Evolutionary conservation across 495 filamentous ascomycete species (phyloP).

Genomic region (Aspergillus nidulans): DNA sequence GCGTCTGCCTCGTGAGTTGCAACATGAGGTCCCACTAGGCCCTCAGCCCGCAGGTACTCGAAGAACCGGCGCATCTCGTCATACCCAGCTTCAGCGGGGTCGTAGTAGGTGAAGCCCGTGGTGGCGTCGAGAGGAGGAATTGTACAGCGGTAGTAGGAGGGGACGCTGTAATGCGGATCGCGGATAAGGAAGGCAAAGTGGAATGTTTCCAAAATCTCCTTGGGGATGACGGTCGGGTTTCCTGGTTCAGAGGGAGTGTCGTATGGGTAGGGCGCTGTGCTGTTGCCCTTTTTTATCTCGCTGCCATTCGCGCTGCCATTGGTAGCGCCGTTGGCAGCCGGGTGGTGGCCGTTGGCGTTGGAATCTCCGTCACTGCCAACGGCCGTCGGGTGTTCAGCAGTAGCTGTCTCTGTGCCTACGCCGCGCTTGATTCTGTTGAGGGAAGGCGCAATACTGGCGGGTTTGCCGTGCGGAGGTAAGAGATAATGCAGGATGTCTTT

Average conservation of each 20-base stretch:
- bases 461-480: slow-evolving; percentile 65
- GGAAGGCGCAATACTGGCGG: slow-evolving; percentile 69
- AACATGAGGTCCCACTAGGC: slow-evolving; percentile 59
- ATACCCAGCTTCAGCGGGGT: slow-evolving; percentile 85
- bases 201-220: slow-evolving; percentile 62
- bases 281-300: slow-evolving; percentile 5
- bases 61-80: slow-evolving; percentile 78
- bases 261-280: slow-evolving; percentile 51
- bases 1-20: slow-evolving; percentile 41
- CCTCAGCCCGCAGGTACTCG: slow-evolving; percentile 65
- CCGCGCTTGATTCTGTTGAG: slow-evolving; percentile 59
- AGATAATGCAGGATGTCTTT: slow-evolving; percentile 95
- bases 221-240: slow-evolving; percentile 84
- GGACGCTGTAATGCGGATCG: slow-evolving; percentile 80
- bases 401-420: slow-evolving; percentile 46
- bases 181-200: slow-evolving; percentile 98
- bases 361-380: slow-evolving; percentile 8
- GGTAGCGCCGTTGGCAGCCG: neutral
- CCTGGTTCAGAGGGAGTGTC: slow-evolving; percentile 49
- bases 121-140: slow-evolving; percentile 73
- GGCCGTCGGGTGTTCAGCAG: slow-evolving; percentile 19
- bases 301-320: slow-evolving; percentile 5
- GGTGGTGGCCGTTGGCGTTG: slow-evolving; percentile 25
- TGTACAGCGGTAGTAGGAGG: slow-evolving; percentile 93
- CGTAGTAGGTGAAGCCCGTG: slow-evolving; percentile 84